Conservation (phyloP, 139 green algal genomes). For the Pseudopediastrum boryanum region DNA sequence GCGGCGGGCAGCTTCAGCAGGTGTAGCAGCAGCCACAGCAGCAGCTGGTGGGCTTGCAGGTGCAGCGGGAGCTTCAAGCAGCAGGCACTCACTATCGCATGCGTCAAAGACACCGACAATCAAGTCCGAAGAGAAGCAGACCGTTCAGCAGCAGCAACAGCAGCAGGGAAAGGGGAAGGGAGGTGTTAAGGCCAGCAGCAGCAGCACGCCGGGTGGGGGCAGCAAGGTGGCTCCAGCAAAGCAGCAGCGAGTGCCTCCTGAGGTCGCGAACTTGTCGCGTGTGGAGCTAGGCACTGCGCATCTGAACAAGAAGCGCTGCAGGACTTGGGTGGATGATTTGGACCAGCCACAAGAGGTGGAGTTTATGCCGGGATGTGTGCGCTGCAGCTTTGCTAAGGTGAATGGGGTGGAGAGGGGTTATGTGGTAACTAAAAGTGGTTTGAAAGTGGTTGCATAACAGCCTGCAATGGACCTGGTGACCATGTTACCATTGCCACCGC, state of each 20-base stretch:
- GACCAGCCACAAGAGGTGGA: slow-evolving; percentile 26
- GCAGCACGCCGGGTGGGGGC: background rate
- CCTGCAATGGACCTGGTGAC: too few relatives aligned
- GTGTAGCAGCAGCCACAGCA: too few relatives aligned
- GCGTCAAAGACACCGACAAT: too few relatives aligned
- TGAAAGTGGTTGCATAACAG: too few relatives aligned
- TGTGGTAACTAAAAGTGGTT: too few relatives aligned
- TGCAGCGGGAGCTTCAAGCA: too few relatives aligned
- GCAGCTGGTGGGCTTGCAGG: too few relatives aligned
- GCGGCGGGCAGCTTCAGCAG: too few relatives aligned
- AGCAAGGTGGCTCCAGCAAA: slow-evolving; percentile 4
- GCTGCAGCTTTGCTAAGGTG: slow-evolving; percentile 3
- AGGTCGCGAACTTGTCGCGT: background rate
- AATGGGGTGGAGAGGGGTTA: background rate
- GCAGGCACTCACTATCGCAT: too few relatives aligned
- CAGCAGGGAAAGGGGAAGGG: slow-evolving; percentile 14
- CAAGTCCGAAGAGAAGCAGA: too few relatives aligned
- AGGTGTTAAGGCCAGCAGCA: slow-evolving; percentile 6
- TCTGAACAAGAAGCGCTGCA: slow-evolving; percentile 19
- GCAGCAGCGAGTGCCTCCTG: slow-evolving; percentile 12
- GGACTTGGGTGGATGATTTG: slow-evolving; percentile 5
- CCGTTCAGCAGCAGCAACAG: slow-evolving; percentile 10
- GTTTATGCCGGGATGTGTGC: slow-evolving; percentile 29
- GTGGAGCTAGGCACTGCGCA: background rate
- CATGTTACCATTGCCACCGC: too few relatives aligned